A percentile compares a stretch with the other conserved stretches of the same genome.
phyloP scores from a whole-genome alignment of 2,329 filamentous ascomycete genomes.

The Ceratocystis colombiana region DNA sequence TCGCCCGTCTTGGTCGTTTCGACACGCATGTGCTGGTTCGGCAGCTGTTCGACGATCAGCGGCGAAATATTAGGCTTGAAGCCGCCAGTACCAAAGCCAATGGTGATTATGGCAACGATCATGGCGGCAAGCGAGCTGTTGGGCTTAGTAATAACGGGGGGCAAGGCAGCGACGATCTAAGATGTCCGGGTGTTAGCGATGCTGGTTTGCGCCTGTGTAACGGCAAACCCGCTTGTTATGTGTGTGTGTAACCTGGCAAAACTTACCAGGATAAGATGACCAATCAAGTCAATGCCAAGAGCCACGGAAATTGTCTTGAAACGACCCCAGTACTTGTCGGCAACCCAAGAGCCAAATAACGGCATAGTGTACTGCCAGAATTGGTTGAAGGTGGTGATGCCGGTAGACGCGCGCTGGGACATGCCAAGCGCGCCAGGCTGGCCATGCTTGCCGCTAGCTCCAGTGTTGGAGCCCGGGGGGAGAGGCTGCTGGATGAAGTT shows the following conservation, averaged over 20 bases:
- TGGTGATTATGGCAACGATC: slow-evolving; percentile 47
- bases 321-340: slow-evolving; percentile 53
- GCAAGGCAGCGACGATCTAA: slow-evolving; percentile 51
- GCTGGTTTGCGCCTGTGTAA: background rate
- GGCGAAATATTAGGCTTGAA: slow-evolving; percentile 67
- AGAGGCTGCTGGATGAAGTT: slow-evolving; percentile 55
- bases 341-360: slow-evolving; percentile 43
- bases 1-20: slow-evolving; percentile 45
- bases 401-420: slow-evolving; percentile 44
- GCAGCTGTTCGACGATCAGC: slow-evolving; percentile 56
- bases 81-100: slow-evolving; percentile 57
- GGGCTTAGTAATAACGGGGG: slow-evolving; percentile 47
- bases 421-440: slow-evolving; percentile 48
- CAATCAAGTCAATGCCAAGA: slow-evolving; percentile 51
- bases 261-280: slow-evolving; percentile 50
- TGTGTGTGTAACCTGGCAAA: background rate
- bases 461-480: slow-evolving; percentile 45
- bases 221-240: background rate
- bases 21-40: slow-evolving; percentile 45
- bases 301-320: slow-evolving; percentile 58
- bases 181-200: background rate
- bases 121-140: slow-evolving; percentile 51
- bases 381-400: slow-evolving; percentile 41
- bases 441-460: slow-evolving; percentile 35
- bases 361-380: slow-evolving; percentile 55